A percentile compares a stretch with the other conserved stretches of the same genome.
phyloP scores from a whole-genome alignment of 2,329 filamentous ascomycete genomes.

The Pestalotiopsis sp. region DNA sequence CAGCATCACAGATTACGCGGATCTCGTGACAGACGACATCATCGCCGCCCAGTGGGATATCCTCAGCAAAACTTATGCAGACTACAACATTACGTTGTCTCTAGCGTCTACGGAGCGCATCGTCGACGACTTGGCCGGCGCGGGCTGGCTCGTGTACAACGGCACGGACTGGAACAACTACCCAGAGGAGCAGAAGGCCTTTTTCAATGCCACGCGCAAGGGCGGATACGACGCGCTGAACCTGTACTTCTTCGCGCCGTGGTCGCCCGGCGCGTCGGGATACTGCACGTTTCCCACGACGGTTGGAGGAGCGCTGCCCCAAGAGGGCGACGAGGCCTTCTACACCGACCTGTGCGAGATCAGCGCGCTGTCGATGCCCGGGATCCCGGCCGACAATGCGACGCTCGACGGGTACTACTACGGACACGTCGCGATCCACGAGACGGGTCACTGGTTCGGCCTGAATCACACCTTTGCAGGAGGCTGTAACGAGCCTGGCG shows the following conservation, averaged over 20 bases:
- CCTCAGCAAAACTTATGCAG: not conserved
- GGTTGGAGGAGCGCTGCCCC: not conserved
- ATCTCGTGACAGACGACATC: not conserved
- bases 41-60: not conserved
- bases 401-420: slow-evolving; percentile 22
- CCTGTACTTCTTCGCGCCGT: not conserved
- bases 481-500: slow-evolving; percentile 39
- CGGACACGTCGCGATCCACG: slow-evolving; percentile 41
- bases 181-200: not conserved
- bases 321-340: not conserved
- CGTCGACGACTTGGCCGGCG: not conserved
- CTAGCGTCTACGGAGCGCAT: not conserved
- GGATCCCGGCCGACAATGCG: slow-evolving; percentile 21
- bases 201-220: not conserved
- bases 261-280: not conserved
- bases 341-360: slow-evolving; percentile 29
- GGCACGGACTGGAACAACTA: not conserved
- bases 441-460: slow-evolving; percentile 47
- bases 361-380: slow-evolving; percentile 31
- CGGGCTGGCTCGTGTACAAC: not conserved
- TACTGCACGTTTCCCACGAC: slow-evolving; percentile 1
- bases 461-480: slow-evolving; percentile 48
- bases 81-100: not conserved
- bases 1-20: not conserved
- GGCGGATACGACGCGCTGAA: not conserved